These are phyloP conservation scores for Eucalyptus pauciflora DNA, from an alignment of 345 rosid species.

Conservation along the genomic window DNA sequence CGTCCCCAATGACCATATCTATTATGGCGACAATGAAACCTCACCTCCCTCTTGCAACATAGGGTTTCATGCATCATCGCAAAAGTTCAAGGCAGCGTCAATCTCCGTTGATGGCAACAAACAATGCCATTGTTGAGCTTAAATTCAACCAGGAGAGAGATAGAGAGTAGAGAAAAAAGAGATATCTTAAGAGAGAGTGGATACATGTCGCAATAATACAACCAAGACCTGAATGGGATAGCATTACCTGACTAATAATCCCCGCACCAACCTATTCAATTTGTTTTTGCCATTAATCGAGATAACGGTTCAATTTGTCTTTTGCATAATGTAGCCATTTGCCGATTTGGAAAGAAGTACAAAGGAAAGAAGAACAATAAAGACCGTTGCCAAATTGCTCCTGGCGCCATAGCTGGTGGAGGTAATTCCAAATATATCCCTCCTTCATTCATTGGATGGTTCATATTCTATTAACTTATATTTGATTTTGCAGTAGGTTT, in stretches of 20 bases:
- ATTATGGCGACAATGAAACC: too few relatives aligned
- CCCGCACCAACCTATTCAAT: background rate
- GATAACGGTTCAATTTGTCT: too few relatives aligned
- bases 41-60: too few relatives aligned
- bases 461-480: too few relatives aligned
- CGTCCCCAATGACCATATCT: too few relatives aligned
- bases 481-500: background rate
- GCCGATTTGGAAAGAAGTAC: too few relatives aligned
- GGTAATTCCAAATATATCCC: background rate
- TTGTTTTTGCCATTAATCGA: background rate
- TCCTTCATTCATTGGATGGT: too few relatives aligned
- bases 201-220: background rate
- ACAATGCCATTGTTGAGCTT: background rate
- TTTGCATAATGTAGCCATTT: too few relatives aligned
- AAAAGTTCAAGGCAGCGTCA: too few relatives aligned
- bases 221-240: background rate
- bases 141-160: background rate
- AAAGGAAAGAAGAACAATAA: too few relatives aligned
- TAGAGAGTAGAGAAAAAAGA: background rate
- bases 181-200: background rate
- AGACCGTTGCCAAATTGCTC: too few relatives aligned
- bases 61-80: too few relatives aligned
- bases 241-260: background rate
- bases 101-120: background rate
- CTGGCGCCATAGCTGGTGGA: background rate